Conservation (phyloP, 345 rosid species). For the Linum usitatissimum region DNA sequence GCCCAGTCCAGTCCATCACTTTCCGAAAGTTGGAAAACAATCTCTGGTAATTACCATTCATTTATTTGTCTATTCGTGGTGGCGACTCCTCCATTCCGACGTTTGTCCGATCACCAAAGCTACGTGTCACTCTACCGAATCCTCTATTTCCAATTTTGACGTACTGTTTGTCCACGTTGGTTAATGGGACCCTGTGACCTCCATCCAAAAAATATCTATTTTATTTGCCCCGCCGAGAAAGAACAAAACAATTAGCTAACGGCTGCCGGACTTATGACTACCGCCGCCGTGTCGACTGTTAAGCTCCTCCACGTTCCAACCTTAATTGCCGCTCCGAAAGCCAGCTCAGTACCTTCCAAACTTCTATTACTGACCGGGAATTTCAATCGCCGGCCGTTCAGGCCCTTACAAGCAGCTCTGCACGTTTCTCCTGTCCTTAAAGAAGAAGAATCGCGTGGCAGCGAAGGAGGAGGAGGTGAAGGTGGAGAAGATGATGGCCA, state of each 20-base stretch:
- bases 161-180: neutral
- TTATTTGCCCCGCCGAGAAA: neutral
- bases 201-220: neutral
- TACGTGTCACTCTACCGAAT: neutral
- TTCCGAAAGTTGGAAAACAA: no score
- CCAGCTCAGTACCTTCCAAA: neutral
- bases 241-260: neutral
- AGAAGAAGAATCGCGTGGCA: neutral
- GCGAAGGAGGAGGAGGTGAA: no score
- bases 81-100: neutral
- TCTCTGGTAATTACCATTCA: no score
- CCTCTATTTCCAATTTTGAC: neutral
- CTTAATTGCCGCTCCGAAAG: conserved; percentile 6
- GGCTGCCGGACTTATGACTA: neutral
- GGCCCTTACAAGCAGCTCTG: conserved; percentile 12
- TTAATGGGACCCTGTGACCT: no score
- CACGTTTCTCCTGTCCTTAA: conserved; percentile 7
- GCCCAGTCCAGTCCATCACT: no score
- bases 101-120: neutral
- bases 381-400: neutral
- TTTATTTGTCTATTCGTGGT: neutral
- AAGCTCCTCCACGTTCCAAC: conserved; percentile 7
- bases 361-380: neutral
- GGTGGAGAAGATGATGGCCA: neutral
- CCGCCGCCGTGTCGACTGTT: neutral